These are phyloP conservation scores for Aspergillus ochraceoroseus DNA, from an alignment of 2,329 filamentous ascomycete genomes.

Conservation along the genomic window DNA sequence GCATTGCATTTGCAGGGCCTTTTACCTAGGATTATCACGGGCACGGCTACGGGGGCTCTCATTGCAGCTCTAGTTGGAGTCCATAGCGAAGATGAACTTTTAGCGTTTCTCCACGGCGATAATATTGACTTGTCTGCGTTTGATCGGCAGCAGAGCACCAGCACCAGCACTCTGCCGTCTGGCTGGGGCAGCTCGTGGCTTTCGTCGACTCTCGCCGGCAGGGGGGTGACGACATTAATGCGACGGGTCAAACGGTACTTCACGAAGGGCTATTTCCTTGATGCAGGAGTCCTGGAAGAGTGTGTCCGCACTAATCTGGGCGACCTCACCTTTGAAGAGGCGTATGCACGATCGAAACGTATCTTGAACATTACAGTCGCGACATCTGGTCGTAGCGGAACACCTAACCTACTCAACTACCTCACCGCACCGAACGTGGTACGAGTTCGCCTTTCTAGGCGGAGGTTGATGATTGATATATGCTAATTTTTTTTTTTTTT, in stretches of 20 bases:
- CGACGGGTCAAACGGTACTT: conserved; percentile 66
- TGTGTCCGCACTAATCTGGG: conserved; percentile 81
- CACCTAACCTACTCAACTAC: conserved; percentile 84
- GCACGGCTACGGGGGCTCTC: conserved; percentile 82
- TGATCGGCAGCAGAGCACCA: conserved; percentile 41
- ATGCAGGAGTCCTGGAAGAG: conserved; percentile 74
- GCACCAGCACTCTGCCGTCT: conserved; percentile 9
- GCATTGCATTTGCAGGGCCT: conserved; percentile 75
- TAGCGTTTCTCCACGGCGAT: conserved; percentile 68
- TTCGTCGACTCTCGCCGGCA: conserved; percentile 30
- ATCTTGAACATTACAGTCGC: conserved; percentile 90
- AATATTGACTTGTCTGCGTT: conserved; percentile 81
- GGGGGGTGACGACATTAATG: conserved; percentile 55
- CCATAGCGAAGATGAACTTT: conserved; percentile 79
- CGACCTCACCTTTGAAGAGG: conserved; percentile 88
- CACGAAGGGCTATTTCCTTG: conserved; percentile 74
- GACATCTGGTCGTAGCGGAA: conserved; percentile 65
- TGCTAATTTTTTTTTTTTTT: too few species aligned
- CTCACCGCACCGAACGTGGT: conserved; percentile 89
- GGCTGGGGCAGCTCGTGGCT: conserved; percentile 8
- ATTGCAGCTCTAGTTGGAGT: conserved; percentile 85
- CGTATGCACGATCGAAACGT: conserved; percentile 76
- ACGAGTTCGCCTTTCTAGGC: conserved; percentile 40
- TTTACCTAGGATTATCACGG: conserved; percentile 83
- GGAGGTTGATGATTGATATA: too few species aligned